phyloP scores from a whole-genome alignment of 2,329 filamentous ascomycete species.

The Didymella pomorum region DNA sequence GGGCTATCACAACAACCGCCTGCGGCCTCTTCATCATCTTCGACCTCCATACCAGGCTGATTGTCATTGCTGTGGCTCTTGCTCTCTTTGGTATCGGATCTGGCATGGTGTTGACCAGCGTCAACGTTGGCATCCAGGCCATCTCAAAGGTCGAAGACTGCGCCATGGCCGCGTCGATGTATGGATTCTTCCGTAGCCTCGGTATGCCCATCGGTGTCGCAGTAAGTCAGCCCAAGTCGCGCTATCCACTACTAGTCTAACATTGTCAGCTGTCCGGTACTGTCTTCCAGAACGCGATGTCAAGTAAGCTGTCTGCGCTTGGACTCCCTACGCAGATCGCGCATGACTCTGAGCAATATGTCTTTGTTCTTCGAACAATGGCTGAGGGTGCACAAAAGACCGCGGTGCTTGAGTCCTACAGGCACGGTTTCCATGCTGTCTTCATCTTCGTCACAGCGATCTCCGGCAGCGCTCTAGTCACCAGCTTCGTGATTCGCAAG shows the following conservation, averaged over 20 bases:
- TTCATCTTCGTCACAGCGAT: slow-evolving; percentile 36
- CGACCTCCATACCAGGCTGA: slow-evolving; percentile 42
- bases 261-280: slow-evolving; percentile 33
- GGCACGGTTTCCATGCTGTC: slow-evolving; percentile 37
- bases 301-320: slow-evolving; percentile 32
- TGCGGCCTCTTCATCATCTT: slow-evolving; percentile 52
- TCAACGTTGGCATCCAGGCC: slow-evolving; percentile 54
- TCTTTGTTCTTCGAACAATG: slow-evolving; percentile 35
- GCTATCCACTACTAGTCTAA: slow-evolving; percentile 4
- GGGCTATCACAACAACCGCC: slow-evolving; percentile 49
- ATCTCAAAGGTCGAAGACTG: slow-evolving; percentile 44
- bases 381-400: slow-evolving; percentile 24
- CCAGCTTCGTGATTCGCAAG: slow-evolving; percentile 39
- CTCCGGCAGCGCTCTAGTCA: slow-evolving; percentile 34
- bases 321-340: slow-evolving; percentile 36
- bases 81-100: slow-evolving; percentile 53
- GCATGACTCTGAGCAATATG: slow-evolving; percentile 40
- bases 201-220: slow-evolving; percentile 58
- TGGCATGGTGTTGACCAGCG: slow-evolving; percentile 52
- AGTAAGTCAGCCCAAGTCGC: slow-evolving; percentile 16
- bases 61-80: slow-evolving; percentile 50
- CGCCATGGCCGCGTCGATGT: slow-evolving; percentile 50
- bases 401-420: slow-evolving; percentile 35
- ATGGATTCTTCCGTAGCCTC: slow-evolving; percentile 51
- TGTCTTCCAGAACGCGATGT: slow-evolving; percentile 54